Evolutionary conservation across 2,329 filamentous ascomycete genomes (phyloP).

Genomic region (Alternaria angustiovoidea): DNA sequence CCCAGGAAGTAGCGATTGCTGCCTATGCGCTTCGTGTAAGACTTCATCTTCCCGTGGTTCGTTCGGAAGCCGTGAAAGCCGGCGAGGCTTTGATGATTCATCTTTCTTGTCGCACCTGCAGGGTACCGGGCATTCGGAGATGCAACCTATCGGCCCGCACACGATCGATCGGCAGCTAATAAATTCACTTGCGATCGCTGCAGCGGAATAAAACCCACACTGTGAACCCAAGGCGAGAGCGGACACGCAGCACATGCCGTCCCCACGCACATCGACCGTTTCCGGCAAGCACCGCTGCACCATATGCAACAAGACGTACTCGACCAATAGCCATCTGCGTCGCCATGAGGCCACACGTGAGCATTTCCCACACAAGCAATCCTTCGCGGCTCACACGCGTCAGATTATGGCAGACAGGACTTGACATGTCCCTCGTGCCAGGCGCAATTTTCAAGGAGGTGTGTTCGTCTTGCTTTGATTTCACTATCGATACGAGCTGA

Average conservation of each 20-base stretch:
- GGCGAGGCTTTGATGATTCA: background rate
- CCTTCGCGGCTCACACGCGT: background rate
- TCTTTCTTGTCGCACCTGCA: background rate
- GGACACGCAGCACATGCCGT: background rate
- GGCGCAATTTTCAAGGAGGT: background rate
- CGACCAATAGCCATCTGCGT: conserved; percentile 1
- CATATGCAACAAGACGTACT: background rate
- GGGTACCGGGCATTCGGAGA: background rate
- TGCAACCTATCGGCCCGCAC: background rate
- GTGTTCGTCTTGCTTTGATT: background rate
- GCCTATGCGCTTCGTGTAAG: background rate
- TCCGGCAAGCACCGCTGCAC: background rate
- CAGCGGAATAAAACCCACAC: conserved; percentile 2
- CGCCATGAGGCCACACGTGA: background rate
- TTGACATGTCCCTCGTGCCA: background rate
- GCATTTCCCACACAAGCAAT: background rate
- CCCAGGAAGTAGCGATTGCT: background rate
- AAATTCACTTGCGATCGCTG: background rate
- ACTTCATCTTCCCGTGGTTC: background rate
- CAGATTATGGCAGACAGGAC: background rate
- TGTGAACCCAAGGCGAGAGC: too few species aligned
- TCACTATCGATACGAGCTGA: background rate
- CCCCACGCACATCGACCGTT: background rate
- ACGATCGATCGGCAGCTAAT: background rate
- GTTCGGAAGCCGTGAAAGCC: background rate